phyloP scores from a whole-genome alignment of 805 yeast genomes.

The Yamadazyma olivae region DNA sequence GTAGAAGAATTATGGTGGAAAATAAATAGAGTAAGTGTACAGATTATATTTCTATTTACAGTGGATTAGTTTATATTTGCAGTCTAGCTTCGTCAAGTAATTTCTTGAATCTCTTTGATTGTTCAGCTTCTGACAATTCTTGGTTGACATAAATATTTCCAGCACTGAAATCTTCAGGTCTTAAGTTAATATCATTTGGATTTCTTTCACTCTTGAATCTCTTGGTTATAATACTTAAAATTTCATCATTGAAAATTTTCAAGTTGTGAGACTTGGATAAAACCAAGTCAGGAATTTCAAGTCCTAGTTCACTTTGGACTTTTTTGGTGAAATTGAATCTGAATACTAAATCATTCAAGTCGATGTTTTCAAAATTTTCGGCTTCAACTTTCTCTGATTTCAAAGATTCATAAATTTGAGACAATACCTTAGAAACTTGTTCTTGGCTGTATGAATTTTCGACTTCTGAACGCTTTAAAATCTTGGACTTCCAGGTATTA shows the following conservation, averaged over 20 bases:
- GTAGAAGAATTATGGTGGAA: too few relatives aligned
- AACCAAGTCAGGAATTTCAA: slow-evolving; percentile 51
- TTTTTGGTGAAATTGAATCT: slow-evolving; percentile 50
- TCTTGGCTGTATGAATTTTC: slow-evolving; percentile 25
- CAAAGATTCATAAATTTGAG: slow-evolving; percentile 21
- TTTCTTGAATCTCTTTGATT: slow-evolving; percentile 43
- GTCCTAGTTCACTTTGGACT: slow-evolving; percentile 47
- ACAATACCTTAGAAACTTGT: slow-evolving; percentile 21
- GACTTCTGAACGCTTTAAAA: slow-evolving; percentile 21
- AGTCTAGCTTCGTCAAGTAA: slow-evolving; percentile 44
- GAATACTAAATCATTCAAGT: slow-evolving; percentile 40
- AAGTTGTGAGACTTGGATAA: slow-evolving; percentile 42
- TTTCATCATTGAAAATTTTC: slow-evolving; percentile 34
- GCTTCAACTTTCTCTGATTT: slow-evolving; percentile 12
- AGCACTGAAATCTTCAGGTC: slow-evolving; percentile 52
- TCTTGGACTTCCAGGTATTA: slow-evolving; percentile 32
- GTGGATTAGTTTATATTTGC: background rate
- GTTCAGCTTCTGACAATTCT: slow-evolving; percentile 45
- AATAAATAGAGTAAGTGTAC: background rate
- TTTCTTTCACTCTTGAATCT: slow-evolving; percentile 57
- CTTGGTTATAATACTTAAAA: slow-evolving; percentile 36
- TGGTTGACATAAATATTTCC: slow-evolving; percentile 55
- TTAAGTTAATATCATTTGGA: slow-evolving; percentile 72
- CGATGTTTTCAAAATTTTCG: slow-evolving; percentile 12
- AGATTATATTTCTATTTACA: slow-evolving; percentile 9